Evolutionary conservation across 78 protist genomes (phyloP), one percentile per base, ranked within the genome.

Genomic region (Dictyostelium discoideum): DNA sequence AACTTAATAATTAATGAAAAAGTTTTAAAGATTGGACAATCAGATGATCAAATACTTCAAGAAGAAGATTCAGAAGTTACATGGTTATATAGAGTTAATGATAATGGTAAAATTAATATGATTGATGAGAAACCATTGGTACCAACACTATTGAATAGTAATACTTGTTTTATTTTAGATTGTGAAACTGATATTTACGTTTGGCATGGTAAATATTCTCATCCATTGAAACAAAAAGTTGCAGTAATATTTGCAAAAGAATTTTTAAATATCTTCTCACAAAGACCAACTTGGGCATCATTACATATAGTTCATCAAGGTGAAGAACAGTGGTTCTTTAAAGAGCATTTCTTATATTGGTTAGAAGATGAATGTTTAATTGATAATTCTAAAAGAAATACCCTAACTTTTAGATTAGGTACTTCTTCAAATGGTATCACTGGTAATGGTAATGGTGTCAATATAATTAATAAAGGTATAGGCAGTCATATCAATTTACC

Each of bases 181-280:
- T 90, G 95, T 14, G 95, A 90, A 73, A 90, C 95, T 14, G 95
- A 90, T 72, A 67, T 90, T 5, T 90, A 65, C 57, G 95, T 90
- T 29, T 90, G 95, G 95, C 69, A 82, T 54, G 95, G 95, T 29
- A 80, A 83, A 80, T 16, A 82, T 46, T 63, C 95, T 10, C 89
- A 90, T 39, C 87, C 85, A 72, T 50, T 90, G 4, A 85, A 90
- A 60, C 95, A 90, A 73, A 54, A 74, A 1, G 95, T 63, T 6
- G 95, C 95, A 5, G 39, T 77, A 13, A 90, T 90, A 6, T 90
- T 90, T 82, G 95, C 95, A 20, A 90, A 82, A 44, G 95, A 90
- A 65, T 90, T 90, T 73, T 63, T 90, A 29, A 82, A 90, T 46
- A 90, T 90, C 0, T 90, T 90, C 60, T 90, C 95, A 8, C 77